Conservation (phyloP, 1,139 yeast genomes). For the Saccharomyces uvarum region DNA sequence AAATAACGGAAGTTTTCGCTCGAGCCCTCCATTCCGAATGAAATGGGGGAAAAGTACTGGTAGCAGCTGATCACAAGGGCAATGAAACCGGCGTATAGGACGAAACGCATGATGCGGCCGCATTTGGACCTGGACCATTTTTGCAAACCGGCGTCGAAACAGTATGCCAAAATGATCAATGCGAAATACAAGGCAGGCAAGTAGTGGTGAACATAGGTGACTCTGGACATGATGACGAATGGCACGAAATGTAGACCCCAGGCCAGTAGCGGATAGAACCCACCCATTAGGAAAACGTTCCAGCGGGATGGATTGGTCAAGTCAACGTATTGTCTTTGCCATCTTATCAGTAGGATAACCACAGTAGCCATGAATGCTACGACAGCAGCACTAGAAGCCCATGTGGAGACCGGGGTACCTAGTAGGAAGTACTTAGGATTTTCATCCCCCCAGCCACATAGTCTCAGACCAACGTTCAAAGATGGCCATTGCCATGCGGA, state of each 20-base stretch:
- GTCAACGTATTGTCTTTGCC: constrained; percentile 87
- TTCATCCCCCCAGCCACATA: constrained; percentile 90
- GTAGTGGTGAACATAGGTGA: constrained; percentile 94
- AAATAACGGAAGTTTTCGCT: constrained; percentile 58
- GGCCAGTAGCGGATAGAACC: constrained; percentile 82
- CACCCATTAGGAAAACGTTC: constrained; percentile 61
- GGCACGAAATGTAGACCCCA: constrained; percentile 94
- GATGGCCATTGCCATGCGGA: constrained; percentile 99
- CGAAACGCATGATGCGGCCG: constrained; percentile 28
- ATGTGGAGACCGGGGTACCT: constrained; percentile 90
- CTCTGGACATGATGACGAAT: constrained; percentile 91
- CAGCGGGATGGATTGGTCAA: constrained; percentile 38
- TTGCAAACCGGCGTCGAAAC: constrained; percentile 56
- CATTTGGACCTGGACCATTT: constrained; percentile 32
- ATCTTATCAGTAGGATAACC: constrained; percentile 60
- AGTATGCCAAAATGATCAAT: constrained; percentile 68
- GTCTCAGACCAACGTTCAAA: constrained; percentile 81
- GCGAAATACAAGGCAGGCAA: constrained; percentile 96
- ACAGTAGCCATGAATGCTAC: constrained; percentile 52
- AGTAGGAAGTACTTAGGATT: constrained; percentile 76
- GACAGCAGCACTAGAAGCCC: constrained; percentile 78
- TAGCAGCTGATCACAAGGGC: constrained; percentile 58
- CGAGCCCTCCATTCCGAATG: constrained; percentile 90
- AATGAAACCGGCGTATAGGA: constrained; percentile 41
- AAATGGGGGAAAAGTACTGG: constrained; percentile 64